Conservation (phyloP, 805 yeast genomes). For the Candida xyloterini region DNA sequence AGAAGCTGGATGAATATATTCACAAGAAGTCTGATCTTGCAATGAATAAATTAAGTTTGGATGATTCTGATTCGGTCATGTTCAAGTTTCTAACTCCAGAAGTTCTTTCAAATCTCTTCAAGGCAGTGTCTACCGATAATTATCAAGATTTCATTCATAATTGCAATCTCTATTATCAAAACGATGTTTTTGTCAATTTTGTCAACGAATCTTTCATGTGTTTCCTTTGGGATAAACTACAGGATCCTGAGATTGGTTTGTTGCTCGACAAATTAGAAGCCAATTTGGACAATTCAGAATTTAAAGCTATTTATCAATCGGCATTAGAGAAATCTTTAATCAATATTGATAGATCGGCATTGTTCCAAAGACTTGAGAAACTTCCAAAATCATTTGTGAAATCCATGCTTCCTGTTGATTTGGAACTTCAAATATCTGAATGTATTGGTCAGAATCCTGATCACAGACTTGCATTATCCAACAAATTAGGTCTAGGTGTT, state of each 20-base stretch:
- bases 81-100: constrained; percentile 35
- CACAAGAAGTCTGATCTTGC: constrained; percentile 16
- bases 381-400: constrained; percentile 3
- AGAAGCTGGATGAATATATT: constrained; percentile 21
- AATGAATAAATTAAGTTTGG: constrained; percentile 7
- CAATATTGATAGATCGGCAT: neutral
- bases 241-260: neutral
- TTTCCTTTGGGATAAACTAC: constrained; percentile 12
- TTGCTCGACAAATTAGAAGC: constrained; percentile 23
- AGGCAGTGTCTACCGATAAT: constrained; percentile 20
- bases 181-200: constrained; percentile 20
- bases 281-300: constrained; percentile 14
- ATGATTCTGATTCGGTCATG: constrained; percentile 15
- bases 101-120: constrained; percentile 35
- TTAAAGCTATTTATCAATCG: constrained; percentile 13
- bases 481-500: constrained; percentile 23
- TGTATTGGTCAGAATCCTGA: constrained; percentile 12
- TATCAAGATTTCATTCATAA: constrained; percentile 20
- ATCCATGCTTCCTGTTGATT: constrained; percentile 7
- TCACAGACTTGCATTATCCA: constrained; percentile 18
- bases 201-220: constrained; percentile 17
- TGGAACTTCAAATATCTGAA: constrained; percentile 1
- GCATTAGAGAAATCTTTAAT: constrained; percentile 12
- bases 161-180: constrained; percentile 24
- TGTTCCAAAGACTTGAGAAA: constrained; percentile 6